These are phyloP conservation scores for Phytopythium aichiense DNA, from an alignment of 352 stramenopile genomes.

Conservation along the genomic window DNA sequence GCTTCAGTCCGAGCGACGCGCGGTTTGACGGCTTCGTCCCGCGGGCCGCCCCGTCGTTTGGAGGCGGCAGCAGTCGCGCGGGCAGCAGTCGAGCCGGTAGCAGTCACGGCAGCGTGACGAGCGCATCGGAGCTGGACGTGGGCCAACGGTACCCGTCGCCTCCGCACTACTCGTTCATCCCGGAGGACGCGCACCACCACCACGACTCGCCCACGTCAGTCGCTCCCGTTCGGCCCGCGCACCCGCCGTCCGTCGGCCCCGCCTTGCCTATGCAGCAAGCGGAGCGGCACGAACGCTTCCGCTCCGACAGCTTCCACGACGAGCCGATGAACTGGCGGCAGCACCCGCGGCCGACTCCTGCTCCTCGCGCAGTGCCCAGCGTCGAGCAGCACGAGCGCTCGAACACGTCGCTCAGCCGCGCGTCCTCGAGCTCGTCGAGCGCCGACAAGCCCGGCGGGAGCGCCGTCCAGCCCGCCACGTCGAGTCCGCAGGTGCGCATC, in stretches of 20 bases:
- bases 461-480: background rate
- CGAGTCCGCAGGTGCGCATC: constrained; percentile 35
- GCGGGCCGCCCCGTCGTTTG: constrained; percentile 3
- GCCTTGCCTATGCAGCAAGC: no score
- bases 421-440: constrained; percentile 15
- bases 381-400: constrained; percentile 1
- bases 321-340: constrained; percentile 3
- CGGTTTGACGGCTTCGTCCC: constrained; percentile 16
- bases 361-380: no score
- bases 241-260: background rate
- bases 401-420: background rate
- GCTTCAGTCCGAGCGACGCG: constrained; percentile 28
- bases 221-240: background rate
- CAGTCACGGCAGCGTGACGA: background rate
- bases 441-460: constrained; percentile 6
- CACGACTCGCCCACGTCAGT: background rate
- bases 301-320: background rate
- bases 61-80: background rate
- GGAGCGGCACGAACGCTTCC: background rate
- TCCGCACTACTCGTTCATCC: constrained; percentile 5
- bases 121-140: background rate
- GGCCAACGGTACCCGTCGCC: constrained; percentile 1
- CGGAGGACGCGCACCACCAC: constrained; percentile 3
- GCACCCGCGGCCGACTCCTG: background rate
- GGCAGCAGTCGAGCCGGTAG: background rate